Conservation (phyloP, 2,329 filamentous ascomycete species). For the Aspergillus intermedius region DNA sequence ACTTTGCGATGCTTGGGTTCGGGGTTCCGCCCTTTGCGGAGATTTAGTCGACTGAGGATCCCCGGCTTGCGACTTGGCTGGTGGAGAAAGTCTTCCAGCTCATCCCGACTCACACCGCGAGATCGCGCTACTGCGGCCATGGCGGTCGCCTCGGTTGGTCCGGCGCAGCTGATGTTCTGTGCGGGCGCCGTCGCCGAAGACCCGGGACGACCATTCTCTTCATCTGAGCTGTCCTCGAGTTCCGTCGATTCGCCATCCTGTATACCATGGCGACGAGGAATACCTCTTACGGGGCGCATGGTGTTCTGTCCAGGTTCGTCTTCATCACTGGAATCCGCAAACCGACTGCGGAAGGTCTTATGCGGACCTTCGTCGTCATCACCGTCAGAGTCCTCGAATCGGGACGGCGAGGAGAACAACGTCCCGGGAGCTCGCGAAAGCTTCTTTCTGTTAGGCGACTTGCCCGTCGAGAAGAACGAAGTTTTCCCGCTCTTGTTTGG, state of each 20-base stretch:
- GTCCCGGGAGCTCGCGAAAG: constrained; percentile 18
- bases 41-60: constrained; percentile 28
- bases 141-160: constrained; percentile 23
- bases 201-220: constrained; percentile 27
- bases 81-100: constrained; percentile 30
- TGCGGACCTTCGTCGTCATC: constrained; percentile 43
- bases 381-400: constrained; percentile 59
- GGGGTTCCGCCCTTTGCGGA: constrained; percentile 20
- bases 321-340: constrained; percentile 69
- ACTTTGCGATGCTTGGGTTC: constrained; percentile 43
- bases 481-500: constrained; percentile 32
- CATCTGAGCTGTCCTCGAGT: constrained; percentile 55
- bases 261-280: constrained; percentile 51
- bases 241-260: constrained; percentile 59
- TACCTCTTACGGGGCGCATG: constrained; percentile 53
- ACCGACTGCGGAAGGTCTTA: constrained; percentile 50
- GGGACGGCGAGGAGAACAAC: constrained; percentile 31
- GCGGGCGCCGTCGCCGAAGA: constrained; percentile 17
- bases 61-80: constrained; percentile 21
- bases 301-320: constrained; percentile 41
- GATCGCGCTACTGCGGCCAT: constrained; percentile 39
- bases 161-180: constrained; percentile 20
- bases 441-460: constrained; percentile 23
- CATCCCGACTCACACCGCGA: constrained; percentile 48
- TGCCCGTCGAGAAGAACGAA: constrained; percentile 37